Percentiles rank a stretch among this genome's conserved stretches.
These are phyloP conservation scores for Diplodia mutila DNA, from an alignment of 2,329 filamentous ascomycete species.

Conservation along the genomic window DNA sequence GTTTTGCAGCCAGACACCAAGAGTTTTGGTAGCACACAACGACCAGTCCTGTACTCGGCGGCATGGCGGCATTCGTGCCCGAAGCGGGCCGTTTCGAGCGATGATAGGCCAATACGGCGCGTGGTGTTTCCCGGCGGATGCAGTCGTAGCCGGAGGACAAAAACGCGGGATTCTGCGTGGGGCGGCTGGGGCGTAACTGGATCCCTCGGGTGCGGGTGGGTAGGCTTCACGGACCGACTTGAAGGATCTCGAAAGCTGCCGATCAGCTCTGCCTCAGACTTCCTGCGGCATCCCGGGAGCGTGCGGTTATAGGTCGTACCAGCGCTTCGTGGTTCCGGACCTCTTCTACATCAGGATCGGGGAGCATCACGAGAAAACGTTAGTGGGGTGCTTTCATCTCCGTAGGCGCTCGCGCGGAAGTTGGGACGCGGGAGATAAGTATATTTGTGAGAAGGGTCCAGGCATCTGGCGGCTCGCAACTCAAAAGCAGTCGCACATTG, in stretches of 20 bases:
- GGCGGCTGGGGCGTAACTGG: neutral
- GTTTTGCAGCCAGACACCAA: constrained; percentile 3
- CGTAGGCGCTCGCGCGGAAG: constrained; percentile 11
- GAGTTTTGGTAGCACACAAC: constrained; percentile 1
- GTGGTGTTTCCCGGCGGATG: constrained; percentile 7
- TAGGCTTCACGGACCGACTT: constrained; percentile 6
- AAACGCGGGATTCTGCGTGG: neutral
- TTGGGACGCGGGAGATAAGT: neutral
- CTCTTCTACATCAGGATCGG: constrained; percentile 1
- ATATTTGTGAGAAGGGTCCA: neutral
- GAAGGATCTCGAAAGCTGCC: neutral
- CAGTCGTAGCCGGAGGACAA: neutral
- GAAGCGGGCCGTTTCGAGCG: constrained; percentile 3
- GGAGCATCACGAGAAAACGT: neutral
- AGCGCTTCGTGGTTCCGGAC: constrained; percentile 9
- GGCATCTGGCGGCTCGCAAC: neutral
- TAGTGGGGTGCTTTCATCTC: constrained; percentile 19
- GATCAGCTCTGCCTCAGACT: neutral
- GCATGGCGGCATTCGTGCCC: neutral
- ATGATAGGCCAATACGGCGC: constrained; percentile 11
- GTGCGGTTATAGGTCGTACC: constrained; percentile 18
- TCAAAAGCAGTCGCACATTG: constrained; percentile 5
- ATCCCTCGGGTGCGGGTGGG: neutral
- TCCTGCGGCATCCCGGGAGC: neutral
- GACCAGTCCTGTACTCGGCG: neutral